Conservation (phyloP, 2,329 filamentous ascomycete genomes). For the Colletotrichum trifolii region DNA sequence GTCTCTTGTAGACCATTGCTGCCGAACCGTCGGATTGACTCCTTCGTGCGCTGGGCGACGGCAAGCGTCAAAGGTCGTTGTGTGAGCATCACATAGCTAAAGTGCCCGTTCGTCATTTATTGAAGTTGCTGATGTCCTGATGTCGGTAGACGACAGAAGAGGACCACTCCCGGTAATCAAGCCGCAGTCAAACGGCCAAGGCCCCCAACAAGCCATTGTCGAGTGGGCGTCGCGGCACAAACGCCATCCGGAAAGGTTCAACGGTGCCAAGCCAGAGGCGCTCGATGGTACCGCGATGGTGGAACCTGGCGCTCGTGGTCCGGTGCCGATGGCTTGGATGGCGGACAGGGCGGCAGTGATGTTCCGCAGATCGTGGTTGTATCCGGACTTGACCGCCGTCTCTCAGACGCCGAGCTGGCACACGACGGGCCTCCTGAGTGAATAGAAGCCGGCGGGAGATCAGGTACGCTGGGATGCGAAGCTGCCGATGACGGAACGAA, state of each 20-base stretch:
- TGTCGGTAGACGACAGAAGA: not conserved
- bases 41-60: slow-evolving; percentile 1
- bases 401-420: slow-evolving; percentile 24
- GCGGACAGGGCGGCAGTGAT: not conserved
- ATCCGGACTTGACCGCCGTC: slow-evolving; percentile 26
- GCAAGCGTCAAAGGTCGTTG: not conserved
- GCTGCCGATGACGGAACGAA: too few relatives aligned
- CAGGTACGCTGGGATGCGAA: slow-evolving; percentile 10
- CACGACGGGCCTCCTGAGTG: slow-evolving; percentile 1
- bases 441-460: slow-evolving; percentile 22
- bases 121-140: not conserved
- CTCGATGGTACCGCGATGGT: not conserved
- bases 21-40: not conserved
- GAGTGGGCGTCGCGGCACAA: not conserved
- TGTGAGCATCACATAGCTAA: too few relatives aligned
- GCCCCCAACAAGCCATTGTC: slow-evolving; percentile 7
- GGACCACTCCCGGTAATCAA: not conserved
- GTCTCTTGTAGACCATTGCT: not conserved
- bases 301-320: slow-evolving; percentile 10
- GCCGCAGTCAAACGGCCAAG: not conserved
- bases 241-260: slow-evolving; percentile 8
- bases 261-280: slow-evolving; percentile 13
- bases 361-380: slow-evolving; percentile 1
- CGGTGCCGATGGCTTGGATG: slow-evolving; percentile 7
- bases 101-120: not conserved